Base-by-base conservation (phyloP, 495 filamentous ascomycete genomes). In the Oidiodendron maius region DNA sequence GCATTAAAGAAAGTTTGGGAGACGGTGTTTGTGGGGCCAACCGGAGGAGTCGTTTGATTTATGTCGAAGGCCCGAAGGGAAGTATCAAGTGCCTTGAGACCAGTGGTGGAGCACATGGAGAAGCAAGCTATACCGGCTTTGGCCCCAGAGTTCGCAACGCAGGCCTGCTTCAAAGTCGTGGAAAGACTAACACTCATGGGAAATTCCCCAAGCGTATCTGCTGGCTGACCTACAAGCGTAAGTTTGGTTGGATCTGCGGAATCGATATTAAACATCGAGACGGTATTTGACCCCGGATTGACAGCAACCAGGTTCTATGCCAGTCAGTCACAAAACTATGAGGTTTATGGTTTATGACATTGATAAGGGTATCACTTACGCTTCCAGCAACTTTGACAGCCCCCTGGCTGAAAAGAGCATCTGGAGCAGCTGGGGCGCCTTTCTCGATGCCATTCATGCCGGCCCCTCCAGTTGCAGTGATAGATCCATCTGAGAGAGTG, bases 271-370 rank as follows among this genome's bases (percentile, higher is more conserved):
- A 83, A 63, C 71, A 80, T 72, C 48, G 66, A 70, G 2, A 80
- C 34, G 2, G 74, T 74, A 57, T 81, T 77, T 30, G 74, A 80
- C 25, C 77, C 78, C n/a, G 80, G 63, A 59, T 82, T 82, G 30
- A 82, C 77, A 18, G 74, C 76, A 44, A 82, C 77, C 24, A 82
- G 45, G 45, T 48, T 30, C 70, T 74, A 41, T 39, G 0, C 21
- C 9, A 2, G 24, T 55, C 24, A 65, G 16, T 20, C 17, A 17
- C 18, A 40, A 28, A 36, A n/a, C n/a, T n/a, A n/a, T n/a, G n/a
- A n/a, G n/a, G n/a, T n/a, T n/a, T n/a, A 17, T 17, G 25, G 22
- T 21, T 39, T 30, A 32, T 24, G 24, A 17, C 4, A 25, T 24
- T 18, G n/a, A n/a, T n/a, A n/a, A n/a, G n/a, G n/a, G 16, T 4